These are phyloP conservation scores for Chrysanthemum makinoi DNA, from an alignment of 129 eudicot genomes.

Conservation along the genomic window DNA sequence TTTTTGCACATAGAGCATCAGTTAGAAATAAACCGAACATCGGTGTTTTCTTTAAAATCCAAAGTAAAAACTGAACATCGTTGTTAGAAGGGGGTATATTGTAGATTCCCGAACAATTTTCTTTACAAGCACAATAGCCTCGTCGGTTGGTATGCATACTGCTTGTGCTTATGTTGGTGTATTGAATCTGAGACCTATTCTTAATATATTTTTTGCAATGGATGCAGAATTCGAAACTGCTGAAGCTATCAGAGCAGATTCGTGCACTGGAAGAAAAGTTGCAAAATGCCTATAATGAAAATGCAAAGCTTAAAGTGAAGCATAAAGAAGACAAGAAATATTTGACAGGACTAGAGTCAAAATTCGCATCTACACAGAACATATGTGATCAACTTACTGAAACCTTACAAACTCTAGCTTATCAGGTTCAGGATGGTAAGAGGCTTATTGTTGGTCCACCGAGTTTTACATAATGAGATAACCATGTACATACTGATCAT, in stretches of 20 bases:
- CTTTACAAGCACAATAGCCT: conserved; percentile 1
- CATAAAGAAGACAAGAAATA: conserved; percentile 92
- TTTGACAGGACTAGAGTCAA: conserved; percentile 89
- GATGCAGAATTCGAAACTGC: conserved; percentile 80
- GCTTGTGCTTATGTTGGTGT: conserved; percentile 10
- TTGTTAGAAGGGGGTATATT: neutral
- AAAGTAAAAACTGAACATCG: too few species aligned
- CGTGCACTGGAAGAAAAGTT: conserved; percentile 74
- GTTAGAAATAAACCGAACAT: too few species aligned
- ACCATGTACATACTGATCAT: conserved; percentile 16
- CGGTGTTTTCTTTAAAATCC: too few species aligned
- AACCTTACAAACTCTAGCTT: conserved; percentile 68
- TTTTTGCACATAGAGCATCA: too few species aligned
- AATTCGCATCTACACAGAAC: conserved; percentile 81
- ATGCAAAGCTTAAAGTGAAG: conserved; percentile 88
- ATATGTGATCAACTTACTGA: conserved; percentile 83
- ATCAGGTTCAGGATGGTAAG: conserved; percentile 86
- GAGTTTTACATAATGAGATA: conserved; percentile 15
- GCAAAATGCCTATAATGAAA: conserved; percentile 77
- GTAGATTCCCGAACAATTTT: conserved; percentile 7
- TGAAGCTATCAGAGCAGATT: conserved; percentile 67
- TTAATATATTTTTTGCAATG: conserved; percentile 3
- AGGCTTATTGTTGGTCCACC: conserved; percentile 12
- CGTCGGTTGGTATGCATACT: conserved; percentile 3
- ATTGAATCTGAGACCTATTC: conserved; percentile 13